Evolutionary conservation across 306 rosid species (phyloP).

Genomic region (Castanea sativa): DNA sequence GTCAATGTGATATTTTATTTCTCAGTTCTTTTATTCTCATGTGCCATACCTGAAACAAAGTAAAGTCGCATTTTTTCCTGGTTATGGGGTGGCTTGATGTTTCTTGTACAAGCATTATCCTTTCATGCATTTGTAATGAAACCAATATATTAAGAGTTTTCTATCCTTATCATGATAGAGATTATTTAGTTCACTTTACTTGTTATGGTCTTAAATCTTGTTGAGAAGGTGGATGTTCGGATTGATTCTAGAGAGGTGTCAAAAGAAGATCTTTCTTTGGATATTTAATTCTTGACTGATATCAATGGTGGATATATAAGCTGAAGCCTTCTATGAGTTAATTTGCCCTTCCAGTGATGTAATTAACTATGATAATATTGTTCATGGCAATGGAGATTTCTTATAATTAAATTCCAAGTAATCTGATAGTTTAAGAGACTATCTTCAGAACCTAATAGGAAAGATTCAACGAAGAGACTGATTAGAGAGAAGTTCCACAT

Average conservation of each 20-base stretch:
- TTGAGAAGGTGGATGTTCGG: background rate
- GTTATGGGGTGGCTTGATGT: background rate
- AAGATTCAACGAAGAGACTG: background rate
- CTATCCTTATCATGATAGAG: background rate
- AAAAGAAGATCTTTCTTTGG: background rate
- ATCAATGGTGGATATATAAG: background rate
- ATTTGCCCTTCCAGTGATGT: background rate
- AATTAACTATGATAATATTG: background rate
- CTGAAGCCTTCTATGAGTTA: background rate
- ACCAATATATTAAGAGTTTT: background rate
- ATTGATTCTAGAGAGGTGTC: background rate
- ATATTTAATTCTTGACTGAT: background rate
- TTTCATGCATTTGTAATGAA: background rate
- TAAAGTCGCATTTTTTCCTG: background rate
- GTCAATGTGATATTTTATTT: background rate
- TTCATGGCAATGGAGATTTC: background rate
- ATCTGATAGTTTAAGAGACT: background rate
- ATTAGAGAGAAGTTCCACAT: background rate
- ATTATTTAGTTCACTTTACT: background rate
- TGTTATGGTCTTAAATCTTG: background rate
- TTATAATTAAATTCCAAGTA: background rate
- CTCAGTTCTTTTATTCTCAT: background rate
- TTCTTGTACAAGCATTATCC: background rate
- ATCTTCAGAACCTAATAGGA: background rate
- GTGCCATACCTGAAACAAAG: background rate